Evolutionary conservation across 2,329 filamentous ascomycete species (phyloP), one percentile per base, ranked within the genome.

Genomic region (Diaporthe vexans): DNA sequence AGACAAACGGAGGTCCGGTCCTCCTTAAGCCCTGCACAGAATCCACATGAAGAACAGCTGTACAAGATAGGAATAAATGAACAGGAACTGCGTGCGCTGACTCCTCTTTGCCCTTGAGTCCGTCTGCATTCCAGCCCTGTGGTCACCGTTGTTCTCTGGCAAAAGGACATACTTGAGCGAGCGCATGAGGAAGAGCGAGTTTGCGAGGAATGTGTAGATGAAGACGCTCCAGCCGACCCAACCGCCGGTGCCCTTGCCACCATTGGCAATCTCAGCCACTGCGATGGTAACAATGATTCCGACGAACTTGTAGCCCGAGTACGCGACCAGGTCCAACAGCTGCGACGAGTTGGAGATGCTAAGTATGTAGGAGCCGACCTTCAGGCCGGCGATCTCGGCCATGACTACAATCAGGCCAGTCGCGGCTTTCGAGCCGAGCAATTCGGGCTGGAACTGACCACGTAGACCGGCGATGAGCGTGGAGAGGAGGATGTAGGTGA

Each of bases 301-400:
- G 37, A 99, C 96, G 81, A 99, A 99, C 84, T 99, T 99, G 86
- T 99, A 99, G 26, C 97, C 97, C 2, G 94, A 96, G 85, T 99
- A 99, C 7, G 97, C 97, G 71, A 99, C 93, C 68, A 99, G 85
- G 80, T 99, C 97, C 74, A 98, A 90, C 70, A 98, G 90, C 82
- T 98, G 97, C 21, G 94, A 97, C 78, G 97, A 94, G 82, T 97
- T 97, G 79, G 92, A 97, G 83, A 99, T 98, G 85, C 91, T 95
- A 68, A 99, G 86, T 72, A 99, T 91, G 81, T 98, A 99, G 83
- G 94, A 97, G 70, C 96, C 97, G 35, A 98, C 87, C 85, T 98
- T 97, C 77, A 99, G 86, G 51, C 94, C 91, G n/a, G 97, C 81
- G 67, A 99, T 96, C 85, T 99, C 97, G 71, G 98, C 88, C 29